phyloP scores from a whole-genome alignment of 1,284 basidiomycete species.

The Sutorius eximius region DNA sequence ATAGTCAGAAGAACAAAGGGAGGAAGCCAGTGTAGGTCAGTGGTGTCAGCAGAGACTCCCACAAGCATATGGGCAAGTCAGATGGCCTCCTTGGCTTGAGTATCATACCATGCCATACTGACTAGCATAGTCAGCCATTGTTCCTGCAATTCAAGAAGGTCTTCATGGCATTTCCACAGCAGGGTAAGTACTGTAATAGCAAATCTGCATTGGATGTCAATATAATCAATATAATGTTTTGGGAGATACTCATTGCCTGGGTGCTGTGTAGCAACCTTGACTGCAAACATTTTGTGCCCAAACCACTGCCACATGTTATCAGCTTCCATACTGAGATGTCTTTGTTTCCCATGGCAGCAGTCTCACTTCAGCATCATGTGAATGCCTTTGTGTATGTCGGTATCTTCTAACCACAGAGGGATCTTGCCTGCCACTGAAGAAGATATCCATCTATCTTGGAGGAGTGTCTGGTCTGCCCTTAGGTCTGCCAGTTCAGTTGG shows the following conservation, averaged over 20 bases:
- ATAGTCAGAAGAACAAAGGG: not conserved
- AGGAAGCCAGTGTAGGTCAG: not conserved
- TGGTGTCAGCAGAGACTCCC: not conserved
- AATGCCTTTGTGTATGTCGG: not conserved
- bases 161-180: conserved; percentile 5
- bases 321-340: too few species aligned
- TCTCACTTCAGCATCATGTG: not conserved
- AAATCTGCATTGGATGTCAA: conserved; percentile 1
- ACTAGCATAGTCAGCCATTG: conserved; percentile 13
- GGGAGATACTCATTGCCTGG: not conserved
- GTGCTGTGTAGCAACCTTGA: not conserved
- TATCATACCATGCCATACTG: not conserved
- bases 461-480: too few species aligned
- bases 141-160: conserved; percentile 5
- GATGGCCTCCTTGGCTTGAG: not conserved
- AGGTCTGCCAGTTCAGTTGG: not conserved
- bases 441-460: too few species aligned
- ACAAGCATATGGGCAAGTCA: not conserved
- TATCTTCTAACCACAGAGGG: not conserved
- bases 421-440: not conserved
- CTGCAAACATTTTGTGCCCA: too few species aligned
- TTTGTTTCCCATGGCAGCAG: not conserved
- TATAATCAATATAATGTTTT: too few species aligned
- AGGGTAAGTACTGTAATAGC: conserved; percentile 1
- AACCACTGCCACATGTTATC: too few species aligned